Evolutionary conservation across 345 rosid species (phyloP), one percentile per base, ranked within the genome.

Genomic region (Cardamine occulta): DNA sequence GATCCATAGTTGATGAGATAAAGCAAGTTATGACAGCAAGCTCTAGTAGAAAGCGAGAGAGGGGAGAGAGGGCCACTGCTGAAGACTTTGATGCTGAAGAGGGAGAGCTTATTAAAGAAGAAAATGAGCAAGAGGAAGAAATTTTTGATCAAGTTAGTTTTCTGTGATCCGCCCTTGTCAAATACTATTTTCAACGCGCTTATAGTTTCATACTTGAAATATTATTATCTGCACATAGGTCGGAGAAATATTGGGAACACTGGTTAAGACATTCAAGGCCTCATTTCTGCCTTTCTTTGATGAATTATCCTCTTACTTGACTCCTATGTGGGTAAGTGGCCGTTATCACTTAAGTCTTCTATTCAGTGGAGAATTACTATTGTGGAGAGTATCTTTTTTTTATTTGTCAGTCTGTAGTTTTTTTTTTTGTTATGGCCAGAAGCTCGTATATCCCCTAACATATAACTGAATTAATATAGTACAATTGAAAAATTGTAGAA

Each of bases 1-100:
- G 87, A 81, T 88, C 98, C 48, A 76, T 96, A 26, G 97, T 96
- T 63, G 97, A 96, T 19, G 98, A 93, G 88, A 65, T 96, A 61
- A 96, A 96, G 77, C 94, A 85, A 76, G 97, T 91, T 45, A 88
- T 96, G 77, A 93, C 97, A 24, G 97, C 99, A 63, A 96, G 99
- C 87, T 87, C 96, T 40, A 96, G 97, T 70, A 85, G 99, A 77
- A 96, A 93, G 66, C 83, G 88, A 51, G 99, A 96, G 79, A 76
- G 99, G 78, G 97, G 91, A 51, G 98, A 96, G 75, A 90, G 99
- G 77, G 83, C 94, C 74, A 86, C 77, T 84, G 99, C 96, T 48
- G 99, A 96, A 85, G 99, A 96, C 68, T 96, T 96, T 78, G 99
- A 96, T 77, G 96, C 93, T 21, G 99, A 96, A 88, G 99, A 96